Percentiles rank a stretch among this genome's conserved stretches.
phyloP scores from a whole-genome alignment of 2,329 filamentous ascomycete species.

The Chrysoporthe cubensis region DNA sequence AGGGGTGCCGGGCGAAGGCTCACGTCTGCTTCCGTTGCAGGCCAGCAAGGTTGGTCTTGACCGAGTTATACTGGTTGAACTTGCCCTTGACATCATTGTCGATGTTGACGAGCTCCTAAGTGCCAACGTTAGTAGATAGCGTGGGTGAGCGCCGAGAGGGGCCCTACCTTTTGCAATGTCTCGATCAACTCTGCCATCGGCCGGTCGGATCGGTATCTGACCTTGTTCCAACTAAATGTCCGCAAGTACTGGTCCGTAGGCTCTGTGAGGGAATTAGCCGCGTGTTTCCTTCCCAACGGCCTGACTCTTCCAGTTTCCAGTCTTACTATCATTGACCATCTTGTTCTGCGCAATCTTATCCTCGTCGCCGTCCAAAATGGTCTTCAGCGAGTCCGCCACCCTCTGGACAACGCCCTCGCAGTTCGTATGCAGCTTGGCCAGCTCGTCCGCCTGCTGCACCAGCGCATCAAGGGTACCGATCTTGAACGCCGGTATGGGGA shows the following conservation, averaged over 20 bases:
- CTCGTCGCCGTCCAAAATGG: conserved; percentile 82
- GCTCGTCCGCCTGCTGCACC: conserved; percentile 94
- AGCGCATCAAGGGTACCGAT: conserved; percentile 94
- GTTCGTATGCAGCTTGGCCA: conserved; percentile 80
- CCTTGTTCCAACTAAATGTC: conserved; percentile 94
- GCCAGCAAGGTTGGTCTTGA: conserved; percentile 81
- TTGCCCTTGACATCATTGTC: conserved; percentile 97
- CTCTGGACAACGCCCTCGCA: conserved; percentile 86
- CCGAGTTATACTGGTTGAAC: conserved; percentile 89
- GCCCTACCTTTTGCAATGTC: conserved; percentile 77
- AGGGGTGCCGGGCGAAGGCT: conserved; percentile 34
- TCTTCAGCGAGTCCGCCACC: conserved; percentile 82
- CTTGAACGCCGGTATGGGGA: conserved; percentile 92
- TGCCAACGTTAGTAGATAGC: conserved; percentile 8
- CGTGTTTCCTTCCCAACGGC: neutral
- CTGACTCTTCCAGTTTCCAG: neutral
- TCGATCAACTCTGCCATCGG: conserved; percentile 85
- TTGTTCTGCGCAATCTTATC: conserved; percentile 84
- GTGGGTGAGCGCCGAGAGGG: neutral
- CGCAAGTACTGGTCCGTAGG: conserved; percentile 93
- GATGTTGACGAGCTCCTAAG: conserved; percentile 82
- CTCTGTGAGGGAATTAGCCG: conserved; percentile 57
- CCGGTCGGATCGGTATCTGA: conserved; percentile 94
- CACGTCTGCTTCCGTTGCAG: conserved; percentile 89
- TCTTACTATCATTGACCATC: conserved; percentile 89